Evolutionary conservation across 2,329 filamentous ascomycete species (phyloP).

Genomic region (Colletotrichum gigasporum): DNA sequence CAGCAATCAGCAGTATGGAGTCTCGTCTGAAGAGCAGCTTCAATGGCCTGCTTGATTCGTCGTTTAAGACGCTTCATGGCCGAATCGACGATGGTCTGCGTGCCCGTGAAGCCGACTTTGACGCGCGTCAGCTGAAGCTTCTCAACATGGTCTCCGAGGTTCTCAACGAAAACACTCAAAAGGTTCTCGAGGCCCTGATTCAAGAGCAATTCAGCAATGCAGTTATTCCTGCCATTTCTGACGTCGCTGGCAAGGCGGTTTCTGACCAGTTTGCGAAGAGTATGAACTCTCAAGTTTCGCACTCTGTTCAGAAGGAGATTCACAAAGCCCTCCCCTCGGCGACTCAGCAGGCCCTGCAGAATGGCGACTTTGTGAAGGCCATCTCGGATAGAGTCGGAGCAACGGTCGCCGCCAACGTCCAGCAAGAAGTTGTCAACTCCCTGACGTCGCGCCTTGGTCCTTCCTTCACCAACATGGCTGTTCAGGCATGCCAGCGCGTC

Average conservation of each 20-base stretch:
- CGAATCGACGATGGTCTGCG: conserved; percentile 72
- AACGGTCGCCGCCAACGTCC: conserved; percentile 73
- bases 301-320: conserved; percentile 76
- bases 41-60: conserved; percentile 62
- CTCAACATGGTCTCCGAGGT: conserved; percentile 68
- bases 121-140: conserved; percentile 62
- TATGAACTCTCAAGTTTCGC: conserved; percentile 73
- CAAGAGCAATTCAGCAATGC: conserved; percentile 77
- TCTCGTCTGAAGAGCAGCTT: conserved; percentile 59
- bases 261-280: conserved; percentile 76
- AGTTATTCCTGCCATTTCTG: conserved; percentile 79
- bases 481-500: conserved; percentile 73
- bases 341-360: conserved; percentile 75
- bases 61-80: conserved; percentile 69
- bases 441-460: conserved; percentile 73
- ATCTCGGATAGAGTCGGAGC: conserved; percentile 78
- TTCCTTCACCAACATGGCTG: conserved; percentile 70
- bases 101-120: conserved; percentile 60
- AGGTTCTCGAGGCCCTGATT: conserved; percentile 81
- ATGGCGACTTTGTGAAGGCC: conserved; percentile 75
- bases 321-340: conserved; percentile 74
- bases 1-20: conserved; percentile 64
- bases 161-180: conserved; percentile 71
- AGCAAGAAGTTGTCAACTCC: conserved; percentile 71
- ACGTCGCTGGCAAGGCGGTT: conserved; percentile 73